These are phyloP conservation scores for Leishmania turanica DNA, from an alignment of 208 protist species.

Conservation along the genomic window DNA sequence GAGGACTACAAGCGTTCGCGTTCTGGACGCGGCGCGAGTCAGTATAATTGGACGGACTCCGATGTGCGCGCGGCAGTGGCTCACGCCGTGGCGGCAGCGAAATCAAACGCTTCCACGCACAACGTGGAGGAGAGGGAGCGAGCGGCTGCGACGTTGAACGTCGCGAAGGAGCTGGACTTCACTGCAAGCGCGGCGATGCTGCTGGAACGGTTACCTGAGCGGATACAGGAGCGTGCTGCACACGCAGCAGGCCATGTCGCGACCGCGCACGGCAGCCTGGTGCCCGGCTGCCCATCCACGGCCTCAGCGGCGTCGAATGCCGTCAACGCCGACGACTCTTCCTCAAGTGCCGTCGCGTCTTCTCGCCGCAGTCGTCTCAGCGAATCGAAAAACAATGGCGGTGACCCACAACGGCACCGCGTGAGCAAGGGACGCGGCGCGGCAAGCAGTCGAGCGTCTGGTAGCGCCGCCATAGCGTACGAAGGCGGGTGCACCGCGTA, in stretches of 20 bases:
- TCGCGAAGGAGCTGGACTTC: slow-evolving; percentile 77
- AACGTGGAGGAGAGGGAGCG: slow-evolving; percentile 43
- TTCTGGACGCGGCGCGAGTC: not conserved
- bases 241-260: slow-evolving; percentile 9
- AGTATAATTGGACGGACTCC: slow-evolving; percentile 29
- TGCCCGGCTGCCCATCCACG: slow-evolving; percentile 13
- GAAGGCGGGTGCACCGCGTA: slow-evolving; percentile 10
- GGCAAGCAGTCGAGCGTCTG: slow-evolving; percentile 6
- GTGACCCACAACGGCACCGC: slow-evolving; percentile 21
- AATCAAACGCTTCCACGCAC: slow-evolving; percentile 35
- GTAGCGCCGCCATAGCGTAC: slow-evolving; percentile 8
- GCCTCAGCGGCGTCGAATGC: not conserved
- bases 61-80: slow-evolving; percentile 36
- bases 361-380: not conserved
- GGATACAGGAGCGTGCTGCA: slow-evolving; percentile 1
- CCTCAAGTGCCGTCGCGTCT: slow-evolving; percentile 3
- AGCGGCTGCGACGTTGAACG: slow-evolving; percentile 30
- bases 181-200: slow-evolving; percentile 25
- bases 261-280: not conserved
- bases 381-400: slow-evolving; percentile 8
- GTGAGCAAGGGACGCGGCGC: slow-evolving; percentile 27
- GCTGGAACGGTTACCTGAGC: slow-evolving; percentile 12
- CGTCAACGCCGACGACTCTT: slow-evolving; percentile 5
- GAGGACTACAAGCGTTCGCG: slow-evolving; percentile 41
- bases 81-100: slow-evolving; percentile 36